Conservation (phyloP, 257 asterid species). For the Datura wrightii region DNA sequence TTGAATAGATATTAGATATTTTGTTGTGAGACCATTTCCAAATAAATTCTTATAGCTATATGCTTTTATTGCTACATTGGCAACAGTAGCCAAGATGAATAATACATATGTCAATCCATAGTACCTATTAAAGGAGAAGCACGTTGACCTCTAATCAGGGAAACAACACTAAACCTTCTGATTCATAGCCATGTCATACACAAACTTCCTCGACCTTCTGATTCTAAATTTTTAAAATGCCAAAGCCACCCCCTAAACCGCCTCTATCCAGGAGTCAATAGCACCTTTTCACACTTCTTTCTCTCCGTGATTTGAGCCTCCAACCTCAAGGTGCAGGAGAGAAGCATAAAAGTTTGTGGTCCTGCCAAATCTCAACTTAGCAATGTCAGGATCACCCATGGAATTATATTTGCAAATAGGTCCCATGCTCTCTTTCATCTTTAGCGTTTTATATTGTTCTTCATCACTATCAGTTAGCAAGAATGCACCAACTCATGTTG, state of each 20-base stretch:
- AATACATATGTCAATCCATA: background rate
- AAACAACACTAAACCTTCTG: background rate
- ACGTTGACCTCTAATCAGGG: background rate
- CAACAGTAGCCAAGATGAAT: background rate
- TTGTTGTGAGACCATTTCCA: background rate
- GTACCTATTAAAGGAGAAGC: background rate
- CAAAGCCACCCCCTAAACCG: background rate
- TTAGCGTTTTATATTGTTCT: background rate
- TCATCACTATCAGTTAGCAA: conserved; percentile 6
- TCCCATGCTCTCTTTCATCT: background rate
- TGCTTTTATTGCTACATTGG: background rate
- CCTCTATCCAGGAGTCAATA: background rate
- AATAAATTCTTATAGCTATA: background rate
- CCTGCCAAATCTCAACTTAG: conserved; percentile 5
- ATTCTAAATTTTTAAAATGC: background rate
- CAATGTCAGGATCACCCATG: background rate
- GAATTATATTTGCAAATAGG: background rate
- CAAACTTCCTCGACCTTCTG: background rate
- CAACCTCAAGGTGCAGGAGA: background rate
- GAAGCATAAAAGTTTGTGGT: background rate
- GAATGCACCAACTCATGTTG: background rate
- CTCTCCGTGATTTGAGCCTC: background rate
- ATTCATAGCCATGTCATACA: background rate
- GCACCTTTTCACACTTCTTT: background rate
- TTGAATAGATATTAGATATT: background rate